phyloP scores from a whole-genome alignment of 2,329 filamentous ascomycete genomes.

The Penicillium sp. region DNA sequence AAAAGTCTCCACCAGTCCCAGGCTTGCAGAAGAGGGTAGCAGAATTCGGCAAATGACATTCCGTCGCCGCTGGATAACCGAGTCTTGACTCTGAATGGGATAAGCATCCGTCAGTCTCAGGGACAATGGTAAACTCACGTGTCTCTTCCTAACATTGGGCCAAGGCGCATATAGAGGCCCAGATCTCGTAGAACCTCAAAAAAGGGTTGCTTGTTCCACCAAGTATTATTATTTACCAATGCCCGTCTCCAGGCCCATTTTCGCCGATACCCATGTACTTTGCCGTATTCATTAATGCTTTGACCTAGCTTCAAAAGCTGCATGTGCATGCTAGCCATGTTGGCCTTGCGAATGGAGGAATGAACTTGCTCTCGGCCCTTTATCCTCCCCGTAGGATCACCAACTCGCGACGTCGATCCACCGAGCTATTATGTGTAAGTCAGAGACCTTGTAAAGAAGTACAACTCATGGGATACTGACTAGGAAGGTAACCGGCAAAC shows the following conservation, averaged over 20 bases:
- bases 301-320: conserved; percentile 68
- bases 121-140: conserved; percentile 63
- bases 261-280: conserved; percentile 67
- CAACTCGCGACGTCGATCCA: conserved; percentile 51
- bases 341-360: conserved; percentile 47
- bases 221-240: conserved; percentile 80
- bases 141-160: conserved; percentile 85
- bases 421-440: conserved; percentile 46
- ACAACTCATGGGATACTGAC: conserved; percentile 35
- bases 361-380: conserved; percentile 45
- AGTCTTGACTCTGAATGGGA: conserved; percentile 71
- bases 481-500: conserved; percentile 50
- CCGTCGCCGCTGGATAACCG: conserved; percentile 85
- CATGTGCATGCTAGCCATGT: conserved; percentile 55
- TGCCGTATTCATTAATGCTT: conserved; percentile 71
- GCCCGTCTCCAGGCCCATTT: conserved; percentile 70
- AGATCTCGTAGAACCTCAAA: conserved; percentile 76
- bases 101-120: neutral
- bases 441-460: neutral
- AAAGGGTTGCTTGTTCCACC: conserved; percentile 75
- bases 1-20: conserved; percentile 98
- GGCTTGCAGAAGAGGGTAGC: conserved; percentile 89
- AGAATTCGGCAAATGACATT: conserved; percentile 93
- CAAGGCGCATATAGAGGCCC: conserved; percentile 75
- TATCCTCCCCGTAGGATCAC: conserved; percentile 53